Evolutionary conservation across 345 rosid genomes (phyloP), one percentile per base, ranked within the genome.

Genomic region (Gossypium turneri): DNA sequence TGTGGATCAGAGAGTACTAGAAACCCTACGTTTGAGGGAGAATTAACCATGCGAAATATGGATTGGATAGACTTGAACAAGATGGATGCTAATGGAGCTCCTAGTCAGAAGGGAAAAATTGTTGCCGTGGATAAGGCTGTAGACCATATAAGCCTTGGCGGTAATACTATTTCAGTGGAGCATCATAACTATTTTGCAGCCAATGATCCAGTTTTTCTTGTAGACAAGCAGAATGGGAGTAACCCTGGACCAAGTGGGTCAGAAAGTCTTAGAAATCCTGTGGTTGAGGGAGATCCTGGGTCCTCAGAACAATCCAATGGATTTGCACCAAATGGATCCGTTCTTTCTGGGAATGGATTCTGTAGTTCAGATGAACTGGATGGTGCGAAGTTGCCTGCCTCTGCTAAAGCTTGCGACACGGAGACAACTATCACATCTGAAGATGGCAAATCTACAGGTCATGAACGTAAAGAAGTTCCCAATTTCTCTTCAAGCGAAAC

Each of bases 171-270:
- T 69, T 58, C 64, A 12, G 58, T 20, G 20, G 76, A 60, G 64
- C 66, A 83, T 77, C 82, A 75, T 69, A 76, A 78, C 80, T 67
- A 75, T 75, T 83, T 85, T 68, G 64, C 27, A 38, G 81, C 80
- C 70, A 71, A 56, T 56, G 73, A 58, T 15, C 29, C 74, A 52
- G 65, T 74, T 52, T 34, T 34, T 34, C 60, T 25, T 62, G 53
- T 59, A 58, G 78, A 78, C 70, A 85, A 77, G 71, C 84, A 85
- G 72, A 81, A 77, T 73, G 86, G 76, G 76, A 79, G 41, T 68
- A 68, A 73, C 72, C 75, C 43, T 63, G 86, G 77, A 43, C 73
- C 69, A 41, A 66, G 74, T 67, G 82, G 77, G 29, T 78, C 77
- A 16, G 80, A 75, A 79, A 58, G 51, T 68, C 38, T 76, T 61